phyloP scores from a whole-genome alignment of 2,329 filamentous ascomycete species.

The Colletotrichum sp. region DNA sequence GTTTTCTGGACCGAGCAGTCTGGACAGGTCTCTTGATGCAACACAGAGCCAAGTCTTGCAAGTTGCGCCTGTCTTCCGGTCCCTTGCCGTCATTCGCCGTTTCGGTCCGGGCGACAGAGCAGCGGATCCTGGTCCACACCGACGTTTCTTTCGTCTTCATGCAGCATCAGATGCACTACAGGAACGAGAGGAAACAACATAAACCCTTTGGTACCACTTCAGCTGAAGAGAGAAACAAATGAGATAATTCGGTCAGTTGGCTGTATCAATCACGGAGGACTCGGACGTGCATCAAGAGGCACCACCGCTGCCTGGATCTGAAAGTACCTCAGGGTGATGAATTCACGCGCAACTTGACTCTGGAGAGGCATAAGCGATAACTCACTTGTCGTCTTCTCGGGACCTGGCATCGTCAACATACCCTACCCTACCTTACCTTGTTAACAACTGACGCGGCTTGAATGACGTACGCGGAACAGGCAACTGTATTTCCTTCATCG shows the following conservation, averaged over 20 bases:
- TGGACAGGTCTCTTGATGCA: background rate
- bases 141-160: background rate
- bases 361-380: background rate
- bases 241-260: background rate
- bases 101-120: background rate
- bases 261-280: background rate
- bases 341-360: background rate
- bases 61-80: background rate
- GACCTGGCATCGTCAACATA: background rate
- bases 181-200: background rate
- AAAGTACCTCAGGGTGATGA: background rate
- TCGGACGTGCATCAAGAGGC: background rate
- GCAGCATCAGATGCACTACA: background rate
- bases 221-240: background rate
- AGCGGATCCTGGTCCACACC: background rate
- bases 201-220: background rate
- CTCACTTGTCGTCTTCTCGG: background rate
- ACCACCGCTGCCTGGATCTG: background rate
- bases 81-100: background rate
- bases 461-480: constrained; percentile 12
- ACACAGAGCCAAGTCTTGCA: background rate
- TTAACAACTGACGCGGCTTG: background rate
- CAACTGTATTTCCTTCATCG: background rate
- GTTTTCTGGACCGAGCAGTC: background rate
- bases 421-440: background rate